Evolutionary conservation across 2,329 filamentous ascomycete species (phyloP).

Genomic region (Trichocomaceae sp.): DNA sequence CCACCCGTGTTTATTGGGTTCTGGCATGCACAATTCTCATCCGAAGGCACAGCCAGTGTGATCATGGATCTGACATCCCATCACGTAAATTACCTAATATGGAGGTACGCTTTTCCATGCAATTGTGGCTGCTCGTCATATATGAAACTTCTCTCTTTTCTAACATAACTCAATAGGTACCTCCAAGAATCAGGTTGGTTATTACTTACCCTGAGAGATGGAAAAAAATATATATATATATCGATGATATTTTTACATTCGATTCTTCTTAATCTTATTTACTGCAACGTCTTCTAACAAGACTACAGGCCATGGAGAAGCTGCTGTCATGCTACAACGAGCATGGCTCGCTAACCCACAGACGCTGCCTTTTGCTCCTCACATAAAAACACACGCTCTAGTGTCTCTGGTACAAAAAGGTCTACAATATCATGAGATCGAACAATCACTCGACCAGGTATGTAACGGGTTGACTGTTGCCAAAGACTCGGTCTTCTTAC

Average conservation of each 20-base stretch:
- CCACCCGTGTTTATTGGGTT: conserved; percentile 11
- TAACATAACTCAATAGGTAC: conserved; percentile 35
- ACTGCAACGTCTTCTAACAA: conserved; percentile 14
- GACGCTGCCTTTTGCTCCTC: conserved; percentile 53
- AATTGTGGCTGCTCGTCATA: background rate
- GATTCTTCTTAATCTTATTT: conserved; percentile 11
- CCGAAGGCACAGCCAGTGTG: conserved; percentile 20
- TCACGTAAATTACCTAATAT: conserved; percentile 64
- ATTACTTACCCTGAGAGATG: conserved; percentile 4
- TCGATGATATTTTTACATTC: background rate
- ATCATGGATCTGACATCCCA: conserved; percentile 45
- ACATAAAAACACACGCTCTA: conserved; percentile 54
- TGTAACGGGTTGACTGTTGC: conserved; percentile 14
- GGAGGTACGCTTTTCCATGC: conserved; percentile 47
- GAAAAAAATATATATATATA: no score
- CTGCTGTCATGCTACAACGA: conserved; percentile 54
- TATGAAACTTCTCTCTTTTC: background rate
- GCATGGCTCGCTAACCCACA: conserved; percentile 59
- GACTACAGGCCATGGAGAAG: conserved; percentile 49
- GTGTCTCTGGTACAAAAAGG: conserved; percentile 59
- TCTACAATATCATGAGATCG: conserved; percentile 48
- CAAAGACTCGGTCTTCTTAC: conserved; percentile 11
- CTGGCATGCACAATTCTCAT: conserved; percentile 24
- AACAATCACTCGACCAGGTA: conserved; percentile 45
- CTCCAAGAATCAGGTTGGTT: conserved; percentile 50